phyloP scores from a whole-genome alignment of 345 rosid genomes.

The Lenwebbia sp. region DNA sequence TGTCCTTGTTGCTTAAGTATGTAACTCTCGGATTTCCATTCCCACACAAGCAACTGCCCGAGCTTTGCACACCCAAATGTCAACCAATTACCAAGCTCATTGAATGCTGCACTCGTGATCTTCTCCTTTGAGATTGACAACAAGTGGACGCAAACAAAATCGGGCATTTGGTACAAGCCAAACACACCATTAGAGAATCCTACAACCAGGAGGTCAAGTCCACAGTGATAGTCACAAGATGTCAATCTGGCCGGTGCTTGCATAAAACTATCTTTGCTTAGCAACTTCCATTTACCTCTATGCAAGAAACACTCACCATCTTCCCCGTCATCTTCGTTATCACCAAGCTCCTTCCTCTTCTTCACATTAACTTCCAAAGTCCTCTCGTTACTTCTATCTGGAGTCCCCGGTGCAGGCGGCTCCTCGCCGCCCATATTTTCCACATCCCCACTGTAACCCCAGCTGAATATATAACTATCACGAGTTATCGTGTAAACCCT shows the following conservation, averaged over 20 bases:
- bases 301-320: constrained; percentile 38
- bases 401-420: constrained; percentile 60
- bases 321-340: constrained; percentile 16
- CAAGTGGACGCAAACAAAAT: constrained; percentile 80
- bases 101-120: constrained; percentile 76
- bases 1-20: constrained; percentile 99
- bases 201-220: constrained; percentile 74
- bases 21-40: constrained; percentile 93
- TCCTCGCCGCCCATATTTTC: constrained; percentile 18
- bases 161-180: constrained; percentile 93
- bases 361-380: constrained; percentile 3
- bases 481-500: constrained; percentile 61
- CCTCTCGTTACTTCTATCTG: constrained; percentile 35
- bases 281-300: constrained; percentile 55
- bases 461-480: constrained; percentile 73
- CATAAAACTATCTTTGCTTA: constrained; percentile 74
- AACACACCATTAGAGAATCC: constrained; percentile 91
- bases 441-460: constrained; percentile 40
- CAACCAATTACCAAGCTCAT: constrained; percentile 90
- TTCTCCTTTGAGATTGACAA: constrained; percentile 80
- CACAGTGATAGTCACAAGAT: constrained; percentile 77
- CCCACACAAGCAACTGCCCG: constrained; percentile 97
- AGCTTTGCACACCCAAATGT: constrained; percentile 89
- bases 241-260: constrained; percentile 63
- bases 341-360: constrained; percentile 57